Conservation (phyloP, 805 yeast species). For the Cyberlindnera nakhonratchasimensis region DNA sequence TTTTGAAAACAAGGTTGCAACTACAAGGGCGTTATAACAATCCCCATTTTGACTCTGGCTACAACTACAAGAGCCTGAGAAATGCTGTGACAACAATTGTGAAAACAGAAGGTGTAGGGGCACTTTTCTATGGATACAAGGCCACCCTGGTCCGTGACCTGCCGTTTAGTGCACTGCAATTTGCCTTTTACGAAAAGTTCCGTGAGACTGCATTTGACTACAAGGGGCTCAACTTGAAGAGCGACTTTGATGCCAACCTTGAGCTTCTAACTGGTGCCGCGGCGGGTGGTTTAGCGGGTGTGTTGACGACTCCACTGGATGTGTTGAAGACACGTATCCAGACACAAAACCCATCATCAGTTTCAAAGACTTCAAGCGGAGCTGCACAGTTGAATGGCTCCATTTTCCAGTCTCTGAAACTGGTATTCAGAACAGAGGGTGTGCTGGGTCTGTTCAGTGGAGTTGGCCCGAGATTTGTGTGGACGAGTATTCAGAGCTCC, state of each 20-base stretch:
- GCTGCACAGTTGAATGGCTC: slow-evolving; percentile 36
- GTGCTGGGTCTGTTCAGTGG: slow-evolving; percentile 81
- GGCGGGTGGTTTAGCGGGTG: slow-evolving; percentile 93
- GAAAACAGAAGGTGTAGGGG: slow-evolving; percentile 64
- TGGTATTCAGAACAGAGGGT: slow-evolving; percentile 73
- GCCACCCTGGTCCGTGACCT: slow-evolving; percentile 90
- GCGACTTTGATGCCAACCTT: slow-evolving; percentile 49
- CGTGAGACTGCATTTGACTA: slow-evolving; percentile 53
- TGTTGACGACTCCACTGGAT: slow-evolving; percentile 85
- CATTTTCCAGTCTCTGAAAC: slow-evolving; percentile 46
- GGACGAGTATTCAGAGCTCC: slow-evolving; percentile 96
- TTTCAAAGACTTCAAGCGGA: slow-evolving; percentile 8
- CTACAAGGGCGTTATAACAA: slow-evolving; percentile 87
- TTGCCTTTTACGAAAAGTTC: slow-evolving; percentile 90
- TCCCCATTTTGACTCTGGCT: slow-evolving; percentile 74
- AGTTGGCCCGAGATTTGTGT: slow-evolving; percentile 92
- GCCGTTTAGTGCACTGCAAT: slow-evolving; percentile 94
- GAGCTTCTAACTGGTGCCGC: slow-evolving; percentile 90
- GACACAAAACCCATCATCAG: slow-evolving; percentile 57
- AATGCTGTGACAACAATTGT: slow-evolving; percentile 69
- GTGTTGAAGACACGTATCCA: slow-evolving; percentile 92
- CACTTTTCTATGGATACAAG: slow-evolving; percentile 87
- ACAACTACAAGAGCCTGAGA: slow-evolving; percentile 72
- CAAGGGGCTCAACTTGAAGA: slow-evolving; percentile 30
- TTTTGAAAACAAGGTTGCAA: slow-evolving; percentile 87